A percentile compares a stretch with the other conserved stretches of the same genome.
Conservation (phyloP, 495 filamentous ascomycete species). For the Hyphodiscus hymeniophilus region DNA sequence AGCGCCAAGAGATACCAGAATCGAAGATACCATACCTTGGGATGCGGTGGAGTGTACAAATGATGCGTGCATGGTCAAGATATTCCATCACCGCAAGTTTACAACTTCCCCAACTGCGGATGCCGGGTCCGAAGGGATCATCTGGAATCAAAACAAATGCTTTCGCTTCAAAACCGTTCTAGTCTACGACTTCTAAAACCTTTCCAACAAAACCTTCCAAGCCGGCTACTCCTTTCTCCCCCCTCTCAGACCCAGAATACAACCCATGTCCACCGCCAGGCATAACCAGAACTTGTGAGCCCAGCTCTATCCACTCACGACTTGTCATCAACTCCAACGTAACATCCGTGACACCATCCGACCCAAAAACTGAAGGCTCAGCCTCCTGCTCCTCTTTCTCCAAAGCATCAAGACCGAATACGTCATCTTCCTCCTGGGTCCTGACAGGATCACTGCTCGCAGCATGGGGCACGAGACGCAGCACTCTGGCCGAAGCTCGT, state of each 20-base stretch:
- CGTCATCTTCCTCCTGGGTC: slow-evolving; percentile 39
- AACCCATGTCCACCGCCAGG: slow-evolving; percentile 48
- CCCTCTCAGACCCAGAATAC: slow-evolving; percentile 39
- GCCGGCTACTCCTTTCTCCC: slow-evolving; percentile 49
- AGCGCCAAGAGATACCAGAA: neutral
- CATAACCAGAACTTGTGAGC: slow-evolving; percentile 70
- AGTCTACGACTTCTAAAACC: slow-evolving; percentile 46
- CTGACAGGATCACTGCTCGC: neutral
- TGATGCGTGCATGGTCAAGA: neutral
- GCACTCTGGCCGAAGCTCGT: slow-evolving; percentile 53
- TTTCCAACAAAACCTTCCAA: slow-evolving; percentile 59
- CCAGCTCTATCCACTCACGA: slow-evolving; percentile 80
- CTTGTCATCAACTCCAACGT: slow-evolving; percentile 66
- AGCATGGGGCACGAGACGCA: slow-evolving; percentile 4
- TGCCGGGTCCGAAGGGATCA: neutral
- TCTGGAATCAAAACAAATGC: neutral
- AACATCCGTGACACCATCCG: slow-evolving; percentile 48
- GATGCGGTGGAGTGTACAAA: neutral
- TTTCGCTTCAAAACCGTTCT: neutral
- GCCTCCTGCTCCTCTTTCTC: slow-evolving; percentile 32
- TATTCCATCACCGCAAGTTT: no score
- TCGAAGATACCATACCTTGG: neutral
- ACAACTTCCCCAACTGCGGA: no score
- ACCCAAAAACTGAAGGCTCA: slow-evolving; percentile 21
- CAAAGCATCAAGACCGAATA: slow-evolving; percentile 57